Conservation (phyloP, 139 green algal genomes). For the Coccomyxa sp. region DNA sequence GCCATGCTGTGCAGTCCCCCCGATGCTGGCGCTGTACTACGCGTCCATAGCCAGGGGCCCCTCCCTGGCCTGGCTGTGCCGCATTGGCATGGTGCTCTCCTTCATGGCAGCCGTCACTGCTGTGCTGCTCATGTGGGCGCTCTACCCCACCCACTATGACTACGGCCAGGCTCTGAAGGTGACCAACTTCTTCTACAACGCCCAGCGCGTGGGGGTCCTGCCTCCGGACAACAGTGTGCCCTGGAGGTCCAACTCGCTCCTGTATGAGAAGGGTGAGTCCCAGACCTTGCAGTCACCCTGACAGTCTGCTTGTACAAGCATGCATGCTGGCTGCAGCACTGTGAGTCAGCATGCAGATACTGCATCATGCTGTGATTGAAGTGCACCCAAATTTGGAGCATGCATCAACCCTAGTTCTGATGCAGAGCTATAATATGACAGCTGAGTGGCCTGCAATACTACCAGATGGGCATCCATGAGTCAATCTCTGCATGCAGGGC, state of each 20-base stretch:
- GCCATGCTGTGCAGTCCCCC: conserved; percentile 52
- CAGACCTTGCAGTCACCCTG: background rate
- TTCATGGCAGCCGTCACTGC: conserved; percentile 20
- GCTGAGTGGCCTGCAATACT: no score
- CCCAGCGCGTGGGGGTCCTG: conserved; percentile 43
- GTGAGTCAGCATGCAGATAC: background rate
- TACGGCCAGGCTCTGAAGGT: conserved; percentile 13
- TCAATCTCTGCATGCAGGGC: background rate
- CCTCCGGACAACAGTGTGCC: conserved; percentile 33
- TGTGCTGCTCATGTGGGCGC: conserved; percentile 28
- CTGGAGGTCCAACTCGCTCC: conserved; percentile 37
- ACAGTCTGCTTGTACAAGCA: background rate
- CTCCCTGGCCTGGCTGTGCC: conserved; percentile 17
- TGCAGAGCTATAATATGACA: no score
- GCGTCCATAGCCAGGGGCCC: conserved; percentile 6
- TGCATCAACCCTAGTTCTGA: no score
- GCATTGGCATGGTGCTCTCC: conserved; percentile 23
- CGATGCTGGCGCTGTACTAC: conserved; percentile 44
- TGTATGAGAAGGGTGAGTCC: conserved; percentile 23
- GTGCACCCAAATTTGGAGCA: no score
- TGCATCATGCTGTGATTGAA: background rate
- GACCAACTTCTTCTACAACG: conserved; percentile 37
- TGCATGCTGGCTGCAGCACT: background rate
- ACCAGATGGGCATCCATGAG: no score
- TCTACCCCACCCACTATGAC: conserved; percentile 27